Base-by-base conservation (phyloP, 768 basidiomycete species). In the Nevesoporus exiguus region DNA sequence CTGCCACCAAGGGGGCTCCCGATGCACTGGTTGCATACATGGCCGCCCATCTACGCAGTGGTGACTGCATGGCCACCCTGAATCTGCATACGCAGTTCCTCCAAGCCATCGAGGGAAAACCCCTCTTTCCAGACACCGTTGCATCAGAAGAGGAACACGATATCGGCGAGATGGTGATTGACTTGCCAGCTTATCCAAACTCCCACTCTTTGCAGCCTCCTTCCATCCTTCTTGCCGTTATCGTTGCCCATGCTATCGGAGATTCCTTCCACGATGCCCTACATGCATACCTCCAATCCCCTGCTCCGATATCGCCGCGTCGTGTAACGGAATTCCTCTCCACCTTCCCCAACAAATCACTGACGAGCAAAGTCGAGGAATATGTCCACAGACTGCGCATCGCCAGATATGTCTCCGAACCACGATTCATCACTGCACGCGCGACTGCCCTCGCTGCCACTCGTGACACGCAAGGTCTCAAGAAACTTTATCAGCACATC, bases 171-270 rank as follows among this genome's bases (percentile, higher is more conserved):
- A 50, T 73, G 34, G 60, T 55, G 22, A 56, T 65, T 7, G 61
- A 64, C 49, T 58, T 61, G 36, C 56, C 68, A 19, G 43, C 59
- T 22, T 55, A 59, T 34, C 52, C 58, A 4, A 47, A 51, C 52
- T 22, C 55, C 47, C 54, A 58, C 55, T 39, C 47, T 22, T 30
- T 41, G 13, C 57, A 56, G 10, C 65, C 61, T 3, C 51, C 73
- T 59, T 48, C 74, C n/a, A 55, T 84, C 30, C 69, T 86, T 24
- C 73, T 86, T 30, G 75, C 76, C 11, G 82, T 75, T 7, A 70
- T 82, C n/a, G 73, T 81, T 21, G 90, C 90, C 15, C 71, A 82
- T 65, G 84, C 85, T 5, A 77, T 83, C 64, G 69, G 74, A 29
- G 71, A 81, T 61, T 74, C 77, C n/a, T 88, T 90, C 59, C 61